Evolutionary conservation across 495 filamentous ascomycete genomes (phyloP).

Genomic region (Lineolata rhizophorae): DNA sequence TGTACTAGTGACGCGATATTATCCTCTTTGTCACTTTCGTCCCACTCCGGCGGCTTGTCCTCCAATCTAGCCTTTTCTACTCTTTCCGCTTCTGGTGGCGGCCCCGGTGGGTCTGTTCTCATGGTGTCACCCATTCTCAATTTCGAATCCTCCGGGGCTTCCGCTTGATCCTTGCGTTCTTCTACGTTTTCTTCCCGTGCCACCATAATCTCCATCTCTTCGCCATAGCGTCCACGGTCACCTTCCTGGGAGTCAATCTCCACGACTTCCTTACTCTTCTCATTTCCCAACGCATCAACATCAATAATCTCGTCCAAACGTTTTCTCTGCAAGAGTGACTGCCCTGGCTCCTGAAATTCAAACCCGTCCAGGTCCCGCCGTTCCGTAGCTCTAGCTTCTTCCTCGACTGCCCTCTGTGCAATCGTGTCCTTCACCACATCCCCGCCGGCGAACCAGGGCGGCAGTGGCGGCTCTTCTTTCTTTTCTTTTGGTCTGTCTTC

Average conservation of each 20-base stretch:
- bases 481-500: slow-evolving; percentile 11
- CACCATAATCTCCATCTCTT: too few species aligned
- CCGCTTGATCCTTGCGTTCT: too few species aligned
- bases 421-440: slow-evolving; percentile 15
- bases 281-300: slow-evolving; percentile 10
- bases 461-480: slow-evolving; percentile 38
- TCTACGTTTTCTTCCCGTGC: too few species aligned
- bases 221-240: too few species aligned
- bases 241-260: too few species aligned
- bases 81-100: too few species aligned
- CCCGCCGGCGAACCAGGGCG: slow-evolving; percentile 61
- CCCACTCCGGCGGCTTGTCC: slow-evolving; percentile 18
- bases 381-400: neutral
- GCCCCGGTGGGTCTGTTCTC: too few species aligned
- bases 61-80: too few species aligned
- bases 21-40: slow-evolving; percentile 19
- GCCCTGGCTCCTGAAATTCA: neutral
- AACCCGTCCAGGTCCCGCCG: neutral
- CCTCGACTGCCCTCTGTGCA: slow-evolving; percentile 1
- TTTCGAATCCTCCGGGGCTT: too few species aligned
- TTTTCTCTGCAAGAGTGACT: neutral
- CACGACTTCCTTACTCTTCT: slow-evolving; percentile 4
- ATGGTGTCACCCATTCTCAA: too few species aligned
- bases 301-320: slow-evolving; percentile 15
- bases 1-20: slow-evolving; percentile 10